phyloP scores from a whole-genome alignment of 2,329 filamentous ascomycete genomes.

The Colletotrichum trifolii region DNA sequence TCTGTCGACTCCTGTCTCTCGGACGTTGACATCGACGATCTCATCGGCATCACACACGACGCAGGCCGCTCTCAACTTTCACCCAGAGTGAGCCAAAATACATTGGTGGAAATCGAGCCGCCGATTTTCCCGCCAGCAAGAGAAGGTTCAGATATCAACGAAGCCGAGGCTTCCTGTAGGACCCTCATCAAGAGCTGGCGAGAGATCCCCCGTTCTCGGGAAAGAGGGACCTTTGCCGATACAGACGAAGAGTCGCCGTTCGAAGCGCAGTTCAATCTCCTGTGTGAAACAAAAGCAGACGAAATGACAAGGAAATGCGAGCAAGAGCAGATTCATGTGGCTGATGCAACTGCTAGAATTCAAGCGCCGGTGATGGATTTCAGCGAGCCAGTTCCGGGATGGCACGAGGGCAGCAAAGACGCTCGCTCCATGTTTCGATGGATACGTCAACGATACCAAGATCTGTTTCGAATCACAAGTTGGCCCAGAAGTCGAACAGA shows the following conservation, averaged over 20 bases:
- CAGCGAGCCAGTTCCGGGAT: slow-evolving; percentile 39
- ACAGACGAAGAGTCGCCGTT: slow-evolving; percentile 29
- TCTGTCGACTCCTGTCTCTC: background rate
- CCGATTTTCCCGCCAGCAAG: no score
- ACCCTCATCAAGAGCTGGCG: no score
- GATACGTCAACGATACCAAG: slow-evolving; percentile 15
- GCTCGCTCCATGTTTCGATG: slow-evolving; percentile 42
- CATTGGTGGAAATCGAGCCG: no score
- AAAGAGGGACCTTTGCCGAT: background rate
- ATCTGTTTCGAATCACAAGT: slow-evolving; percentile 10
- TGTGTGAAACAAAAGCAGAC: slow-evolving; percentile 38
- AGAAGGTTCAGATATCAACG: no score
- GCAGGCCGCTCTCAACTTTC: no score
- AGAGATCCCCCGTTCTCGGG: no score
- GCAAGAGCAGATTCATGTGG: slow-evolving; percentile 44
- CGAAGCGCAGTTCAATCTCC: slow-evolving; percentile 40
- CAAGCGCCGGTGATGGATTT: slow-evolving; percentile 45
- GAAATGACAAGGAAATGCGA: slow-evolving; percentile 35
- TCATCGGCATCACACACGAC: no score
- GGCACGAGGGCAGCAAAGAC: slow-evolving; percentile 36
- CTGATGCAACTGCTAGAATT: slow-evolving; percentile 42
- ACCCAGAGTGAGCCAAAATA: no score
- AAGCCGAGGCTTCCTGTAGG: no score
- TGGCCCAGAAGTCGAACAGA: slow-evolving; percentile 35
- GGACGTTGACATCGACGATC: background rate